Evolutionary conservation across 1,284 basidiomycete species (phyloP).

Genomic region (Exsudoporus floridanus): DNA sequence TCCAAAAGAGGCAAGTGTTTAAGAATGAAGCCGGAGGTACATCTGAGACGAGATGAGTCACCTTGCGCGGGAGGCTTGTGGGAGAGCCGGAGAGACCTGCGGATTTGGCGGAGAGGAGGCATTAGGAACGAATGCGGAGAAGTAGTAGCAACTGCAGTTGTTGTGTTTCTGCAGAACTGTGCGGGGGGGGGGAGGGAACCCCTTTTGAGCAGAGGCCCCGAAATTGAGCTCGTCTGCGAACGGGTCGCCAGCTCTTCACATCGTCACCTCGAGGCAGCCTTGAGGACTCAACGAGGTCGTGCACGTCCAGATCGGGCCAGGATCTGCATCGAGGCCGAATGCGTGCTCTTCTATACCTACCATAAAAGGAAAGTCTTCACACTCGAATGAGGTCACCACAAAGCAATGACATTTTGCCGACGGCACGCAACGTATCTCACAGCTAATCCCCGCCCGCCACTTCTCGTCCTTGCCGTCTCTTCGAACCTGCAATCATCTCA

Average conservation of each 20-base stretch:
- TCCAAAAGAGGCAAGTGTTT: constrained; percentile 36
- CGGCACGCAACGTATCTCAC: not conserved
- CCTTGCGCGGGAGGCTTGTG: constrained; percentile 36
- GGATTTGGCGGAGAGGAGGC: constrained; percentile 36
- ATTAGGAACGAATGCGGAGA: constrained; percentile 14
- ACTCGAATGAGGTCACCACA: not conserved
- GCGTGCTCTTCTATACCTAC: not conserved
- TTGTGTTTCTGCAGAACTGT: constrained; percentile 10
- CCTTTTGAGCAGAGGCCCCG: constrained; percentile 38
- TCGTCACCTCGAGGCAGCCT: constrained; percentile 40
- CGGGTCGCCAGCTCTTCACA: constrained; percentile 31
- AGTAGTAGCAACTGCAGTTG: constrained; percentile 4
- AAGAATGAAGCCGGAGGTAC: constrained; percentile 26
- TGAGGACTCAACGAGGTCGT: constrained; percentile 26
- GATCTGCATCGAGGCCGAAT: constrained; percentile 28
- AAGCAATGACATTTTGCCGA: constrained; percentile 7
- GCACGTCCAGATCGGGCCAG: constrained; percentile 24
- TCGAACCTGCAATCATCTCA: constrained; percentile 74
- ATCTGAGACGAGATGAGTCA: constrained; percentile 19
- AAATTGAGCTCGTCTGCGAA: constrained; percentile 21
- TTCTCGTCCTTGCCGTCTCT: constrained; percentile 40
- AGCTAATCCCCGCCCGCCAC: too few relatives aligned
- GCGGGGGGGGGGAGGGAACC: constrained; percentile 15
- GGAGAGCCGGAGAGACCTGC: constrained; percentile 41
- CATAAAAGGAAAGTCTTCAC: constrained; percentile 18